Conservation (phyloP, 345 rosid genomes). For the Pseudoturritis turrita region DNA sequence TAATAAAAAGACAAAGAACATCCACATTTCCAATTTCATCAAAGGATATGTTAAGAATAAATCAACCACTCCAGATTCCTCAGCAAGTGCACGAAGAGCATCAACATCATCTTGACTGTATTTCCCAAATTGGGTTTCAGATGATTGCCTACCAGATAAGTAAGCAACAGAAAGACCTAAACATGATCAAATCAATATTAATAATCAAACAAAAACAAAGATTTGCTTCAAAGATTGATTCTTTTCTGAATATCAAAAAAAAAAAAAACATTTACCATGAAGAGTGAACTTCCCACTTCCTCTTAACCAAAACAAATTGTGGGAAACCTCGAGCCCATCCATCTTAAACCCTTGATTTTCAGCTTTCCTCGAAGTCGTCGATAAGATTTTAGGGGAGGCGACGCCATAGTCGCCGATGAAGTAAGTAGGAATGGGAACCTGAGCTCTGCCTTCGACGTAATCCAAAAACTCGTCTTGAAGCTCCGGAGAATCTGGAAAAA, state of each 20-base stretch:
- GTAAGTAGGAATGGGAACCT: slow-evolving; percentile 72
- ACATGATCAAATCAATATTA: background rate
- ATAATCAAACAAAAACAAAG: background rate
- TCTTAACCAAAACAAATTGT: slow-evolving; percentile 74
- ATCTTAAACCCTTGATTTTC: slow-evolving; percentile 77
- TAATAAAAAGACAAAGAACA: background rate
- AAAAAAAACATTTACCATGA: slow-evolving; percentile 36
- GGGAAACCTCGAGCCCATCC: slow-evolving; percentile 62
- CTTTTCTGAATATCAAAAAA: background rate
- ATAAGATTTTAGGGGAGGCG: slow-evolving; percentile 54
- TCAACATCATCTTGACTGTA: slow-evolving; percentile 85
- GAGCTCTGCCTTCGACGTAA: slow-evolving; percentile 58
- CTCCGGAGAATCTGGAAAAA: slow-evolving; percentile 68
- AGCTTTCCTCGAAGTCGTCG: slow-evolving; percentile 43
- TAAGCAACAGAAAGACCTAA: slow-evolving; percentile 78
- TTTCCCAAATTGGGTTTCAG: slow-evolving; percentile 57
- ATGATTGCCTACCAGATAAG: slow-evolving; percentile 73
- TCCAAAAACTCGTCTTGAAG: slow-evolving; percentile 54
- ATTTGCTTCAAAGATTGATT: background rate
- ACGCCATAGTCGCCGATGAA: slow-evolving; percentile 86
- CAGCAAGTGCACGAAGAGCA: slow-evolving; percentile 86
- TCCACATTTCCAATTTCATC: background rate
- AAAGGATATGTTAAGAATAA: slow-evolving; percentile 89
- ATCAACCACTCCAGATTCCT: slow-evolving; percentile 78
- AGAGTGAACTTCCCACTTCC: slow-evolving; percentile 91